These are phyloP conservation scores for Tuber indicum DNA, from an alignment of 495 filamentous ascomycete species.

Conservation along the genomic window DNA sequence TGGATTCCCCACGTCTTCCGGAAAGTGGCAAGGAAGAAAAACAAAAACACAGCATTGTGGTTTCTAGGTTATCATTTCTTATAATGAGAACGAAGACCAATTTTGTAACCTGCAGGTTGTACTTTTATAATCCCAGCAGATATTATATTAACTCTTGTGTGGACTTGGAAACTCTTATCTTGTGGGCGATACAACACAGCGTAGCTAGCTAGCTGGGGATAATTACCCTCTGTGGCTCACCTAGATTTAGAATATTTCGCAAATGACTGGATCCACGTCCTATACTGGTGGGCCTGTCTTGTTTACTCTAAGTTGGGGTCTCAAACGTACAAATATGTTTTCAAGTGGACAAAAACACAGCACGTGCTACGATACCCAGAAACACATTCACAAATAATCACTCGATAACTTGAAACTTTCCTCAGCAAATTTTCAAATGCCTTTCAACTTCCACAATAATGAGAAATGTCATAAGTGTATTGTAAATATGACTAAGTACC, in stretches of 20 bases:
- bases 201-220: not conserved
- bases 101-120: not conserved
- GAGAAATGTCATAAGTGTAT: not conserved
- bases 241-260: not conserved
- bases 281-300: not conserved
- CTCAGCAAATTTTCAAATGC: not conserved
- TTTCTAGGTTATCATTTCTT: too few species aligned
- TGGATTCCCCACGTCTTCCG: too few species aligned
- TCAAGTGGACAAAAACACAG: not conserved
- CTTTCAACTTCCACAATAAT: not conserved
- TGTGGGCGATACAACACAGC: not conserved
- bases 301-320: not conserved
- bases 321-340: not conserved
- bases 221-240: not conserved
- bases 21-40: not conserved
- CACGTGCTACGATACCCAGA: not conserved
- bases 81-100: not conserved
- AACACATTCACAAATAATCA: not conserved
- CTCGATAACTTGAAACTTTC: not conserved
- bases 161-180: not conserved
- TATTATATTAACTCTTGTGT: not conserved
- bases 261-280: not conserved
- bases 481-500: not conserved
- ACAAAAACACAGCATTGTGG: too few species aligned
- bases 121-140: not conserved